These are phyloP conservation scores for Haplosporangium sp. DNA, from an alignment of 371 early-diverging fungal species.

Conservation along the genomic window DNA sequence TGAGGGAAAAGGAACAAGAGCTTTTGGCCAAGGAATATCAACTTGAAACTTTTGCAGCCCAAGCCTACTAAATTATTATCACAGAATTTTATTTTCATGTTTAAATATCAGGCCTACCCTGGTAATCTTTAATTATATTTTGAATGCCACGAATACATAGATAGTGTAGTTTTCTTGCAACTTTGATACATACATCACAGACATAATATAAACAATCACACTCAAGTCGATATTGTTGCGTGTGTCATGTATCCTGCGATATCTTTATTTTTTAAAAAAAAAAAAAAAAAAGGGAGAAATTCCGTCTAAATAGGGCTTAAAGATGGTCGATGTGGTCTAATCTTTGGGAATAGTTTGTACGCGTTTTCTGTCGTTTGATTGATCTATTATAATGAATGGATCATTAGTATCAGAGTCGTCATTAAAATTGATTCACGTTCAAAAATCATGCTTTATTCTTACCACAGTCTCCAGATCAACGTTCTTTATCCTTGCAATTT, in stretches of 20 bases:
- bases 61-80: not conserved
- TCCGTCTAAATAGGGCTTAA: not conserved
- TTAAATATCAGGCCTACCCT: too few relatives aligned
- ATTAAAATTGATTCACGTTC: too few relatives aligned
- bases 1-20: constrained; percentile 42
- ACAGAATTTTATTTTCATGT: too few relatives aligned
- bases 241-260: too few relatives aligned
- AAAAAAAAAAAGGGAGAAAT: not conserved
- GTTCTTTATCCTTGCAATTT: constrained; percentile 69
- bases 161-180: too few relatives aligned
- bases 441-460: constrained; percentile 6
- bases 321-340: constrained; percentile 42
- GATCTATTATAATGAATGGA: constrained; percentile 25
- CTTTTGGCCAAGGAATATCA: constrained; percentile 47
- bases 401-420: too few relatives aligned
- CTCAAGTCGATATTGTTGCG: too few relatives aligned
- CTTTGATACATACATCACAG: too few relatives aligned
- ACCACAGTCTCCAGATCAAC: constrained; percentile 67
- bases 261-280: too few relatives aligned
- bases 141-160: too few relatives aligned
- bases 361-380: constrained; percentile 63
- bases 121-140: too few relatives aligned
- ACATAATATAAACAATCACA: too few relatives aligned
- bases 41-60: constrained; percentile 24
- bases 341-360: constrained; percentile 57